Base-by-base conservation (phyloP, 139 green algal genomes). In the Chlorella sorokiniana region DNA sequence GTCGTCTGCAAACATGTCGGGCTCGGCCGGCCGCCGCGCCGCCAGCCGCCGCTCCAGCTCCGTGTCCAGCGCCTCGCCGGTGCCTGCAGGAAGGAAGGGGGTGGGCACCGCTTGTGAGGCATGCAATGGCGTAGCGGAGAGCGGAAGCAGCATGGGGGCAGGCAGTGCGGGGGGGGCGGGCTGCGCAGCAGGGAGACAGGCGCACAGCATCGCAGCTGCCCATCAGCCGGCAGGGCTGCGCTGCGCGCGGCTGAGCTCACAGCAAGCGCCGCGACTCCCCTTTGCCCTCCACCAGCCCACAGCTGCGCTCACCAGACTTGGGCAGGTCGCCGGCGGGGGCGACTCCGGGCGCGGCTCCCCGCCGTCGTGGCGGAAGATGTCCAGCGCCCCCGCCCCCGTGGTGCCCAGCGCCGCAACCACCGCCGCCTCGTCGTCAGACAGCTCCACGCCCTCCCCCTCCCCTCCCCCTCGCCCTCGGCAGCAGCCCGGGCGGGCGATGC, bases 21-120 rank as follows among this genome's bases (percentile, higher is more conserved):
- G 62, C 62, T 74, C 76, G 35, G 76, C 62, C 10, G 63, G 35
- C 31, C 40, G 25, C 18, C 63, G 63, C 4, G 76, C 76, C 22
- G 54, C 44, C 51, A 82, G 44, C 11, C 76, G 62, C 40, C 51
- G 37, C 20, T 35, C 44, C 62, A 82, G 76, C 75, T 91, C 72
- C 33, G 87, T 64, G 78, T 63, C 82, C 14, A 70, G 38, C 20
- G 61, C 82, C 62, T 86, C 75, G 29, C 82, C 82, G 6, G 54
- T 81, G 72, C 82, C 74, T 72, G 82, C 0, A 40, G 69, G 3
- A 40, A n/a, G 61, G 29, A 38, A 37, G 5, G 61, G 10, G 61
- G 61, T 23, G 61, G 25, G 10, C 11, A 40, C 37, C 16, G 4
- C 16, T 68, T 29, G 29, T 23, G 33, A 3, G 11, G 52, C 25